Evolutionary conservation across 441 rosid genomes (phyloP), one percentile per base, ranked within the genome.

Genomic region (Erodium moschatum): DNA sequence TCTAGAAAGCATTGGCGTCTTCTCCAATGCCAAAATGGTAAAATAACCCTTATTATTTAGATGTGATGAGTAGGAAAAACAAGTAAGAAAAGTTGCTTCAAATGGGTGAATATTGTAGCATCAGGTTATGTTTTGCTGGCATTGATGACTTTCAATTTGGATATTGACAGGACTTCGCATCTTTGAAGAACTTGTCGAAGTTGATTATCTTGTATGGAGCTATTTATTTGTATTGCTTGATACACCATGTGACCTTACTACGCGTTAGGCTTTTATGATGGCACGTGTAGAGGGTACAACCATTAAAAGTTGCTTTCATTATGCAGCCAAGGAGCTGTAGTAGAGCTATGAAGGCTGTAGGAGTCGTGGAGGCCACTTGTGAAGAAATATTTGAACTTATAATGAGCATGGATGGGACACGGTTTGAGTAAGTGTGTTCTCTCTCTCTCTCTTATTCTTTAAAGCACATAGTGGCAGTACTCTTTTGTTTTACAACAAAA

Each of bases 321-420:
- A 60, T 84, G 78, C 82, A 92, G 99, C 98, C 99, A 72, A 92
- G 99, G 83, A 96, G 99, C 89, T 92, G 98, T 82, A 96, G 96
- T 83, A 85, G 92, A 80, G 99, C 99, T 76, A 96, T 96, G 98
- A 96, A 89, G 79, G 99, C 98, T 80, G 99, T 89, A 31, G 99
- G 99, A 68, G 98, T 90, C 58, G 96, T 96, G 76, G 98, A 96
- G 78, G 98, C 98, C 67, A 82, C 90, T 60, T 96, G 98, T 81
- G 99, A 92, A 80, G 96, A 96, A 80, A 89, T 96, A 83, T 96
- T 96, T 81, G 90, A 87, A 82, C 97, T 90, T 82, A 81, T 96
- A 72, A 92, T 92, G 99, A 92, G 96, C 92, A 96, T 96, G 99
- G 99, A 96, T 78, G 96, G 94, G 69, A 86, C 91, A 71, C 89